These are phyloP conservation scores for Inga leiocalycina DNA, from an alignment of 306 rosid species.

Conservation along the genomic window DNA sequence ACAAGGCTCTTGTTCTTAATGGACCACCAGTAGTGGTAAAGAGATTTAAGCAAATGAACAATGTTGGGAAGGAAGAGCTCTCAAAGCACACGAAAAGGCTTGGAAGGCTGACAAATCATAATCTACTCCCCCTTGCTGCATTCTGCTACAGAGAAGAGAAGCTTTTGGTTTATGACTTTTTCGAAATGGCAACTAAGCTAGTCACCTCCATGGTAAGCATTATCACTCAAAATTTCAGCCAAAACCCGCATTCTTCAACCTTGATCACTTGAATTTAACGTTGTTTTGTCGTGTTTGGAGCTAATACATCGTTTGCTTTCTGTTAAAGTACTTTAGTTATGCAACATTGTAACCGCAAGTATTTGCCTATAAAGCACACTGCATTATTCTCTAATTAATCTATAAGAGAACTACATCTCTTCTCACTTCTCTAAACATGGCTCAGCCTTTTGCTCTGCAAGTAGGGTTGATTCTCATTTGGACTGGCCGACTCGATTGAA, in stretches of 20 bases:
- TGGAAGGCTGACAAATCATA: conserved; percentile 63
- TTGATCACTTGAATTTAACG: background rate
- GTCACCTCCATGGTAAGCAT: conserved; percentile 61
- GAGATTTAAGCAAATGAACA: conserved; percentile 73
- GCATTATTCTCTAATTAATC: background rate
- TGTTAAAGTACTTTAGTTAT: background rate
- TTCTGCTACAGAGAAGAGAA: conserved; percentile 56
- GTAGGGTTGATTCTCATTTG: conserved; percentile 33
- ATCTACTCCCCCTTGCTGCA: conserved; percentile 55
- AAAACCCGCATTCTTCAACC: background rate
- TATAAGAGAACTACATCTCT: background rate
- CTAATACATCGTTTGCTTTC: background rate
- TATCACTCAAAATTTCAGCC: background rate
- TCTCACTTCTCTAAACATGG: background rate
- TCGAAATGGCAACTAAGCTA: conserved; percentile 57
- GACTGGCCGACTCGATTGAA: conserved; percentile 71
- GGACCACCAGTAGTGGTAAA: conserved; percentile 71
- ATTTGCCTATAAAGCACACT: background rate
- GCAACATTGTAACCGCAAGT: background rate
- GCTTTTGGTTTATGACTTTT: conserved; percentile 52
- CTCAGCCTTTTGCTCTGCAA: conserved; percentile 38
- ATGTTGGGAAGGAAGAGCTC: conserved; percentile 56
- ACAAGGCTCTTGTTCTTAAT: conserved; percentile 56
- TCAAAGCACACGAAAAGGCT: conserved; percentile 58
- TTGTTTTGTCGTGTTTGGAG: background rate